phyloP scores from a whole-genome alignment of 2,329 filamentous ascomycete species.

The Aspergillus tanneri region DNA sequence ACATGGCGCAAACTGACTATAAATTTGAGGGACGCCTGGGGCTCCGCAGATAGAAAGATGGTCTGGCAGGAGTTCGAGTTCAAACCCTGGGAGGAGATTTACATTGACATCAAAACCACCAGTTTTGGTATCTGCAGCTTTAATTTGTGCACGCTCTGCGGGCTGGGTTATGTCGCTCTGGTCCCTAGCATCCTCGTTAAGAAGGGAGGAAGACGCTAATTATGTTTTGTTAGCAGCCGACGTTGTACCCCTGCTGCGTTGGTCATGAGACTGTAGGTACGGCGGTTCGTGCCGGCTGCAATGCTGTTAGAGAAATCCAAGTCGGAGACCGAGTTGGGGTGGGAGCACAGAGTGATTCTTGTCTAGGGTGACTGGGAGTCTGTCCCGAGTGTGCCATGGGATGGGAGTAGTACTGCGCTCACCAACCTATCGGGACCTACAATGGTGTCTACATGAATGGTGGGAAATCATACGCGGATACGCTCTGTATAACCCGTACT shows the following conservation, averaged over 20 bases:
- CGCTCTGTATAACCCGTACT: constrained; percentile 55
- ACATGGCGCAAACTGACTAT: constrained; percentile 38
- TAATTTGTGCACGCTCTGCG: constrained; percentile 58
- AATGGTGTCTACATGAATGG: constrained; percentile 48
- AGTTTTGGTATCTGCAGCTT: constrained; percentile 66
- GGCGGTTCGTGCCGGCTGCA: constrained; percentile 56
- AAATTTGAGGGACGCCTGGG: constrained; percentile 60
- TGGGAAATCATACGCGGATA: constrained; percentile 65
- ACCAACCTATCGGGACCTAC: constrained; percentile 34
- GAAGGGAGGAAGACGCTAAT: neutral
- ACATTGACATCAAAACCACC: constrained; percentile 63
- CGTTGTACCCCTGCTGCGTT: constrained; percentile 51
- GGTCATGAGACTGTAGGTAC: constrained; percentile 66
- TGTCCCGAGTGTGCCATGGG: constrained; percentile 56
- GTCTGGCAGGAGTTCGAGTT: constrained; percentile 58
- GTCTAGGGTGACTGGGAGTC: constrained; percentile 43
- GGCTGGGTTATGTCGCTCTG: constrained; percentile 38
- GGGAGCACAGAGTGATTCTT: constrained; percentile 60
- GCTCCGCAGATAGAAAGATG: constrained; percentile 55
- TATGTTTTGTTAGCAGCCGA: constrained; percentile 23
- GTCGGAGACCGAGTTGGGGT: constrained; percentile 50
- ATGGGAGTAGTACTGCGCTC: constrained; percentile 37
- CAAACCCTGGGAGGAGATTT: constrained; percentile 65
- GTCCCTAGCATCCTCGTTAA: neutral
- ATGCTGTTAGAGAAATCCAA: constrained; percentile 33